Evolutionary conservation across 495 filamentous ascomycete genomes (phyloP).

Genomic region (Penicillium canariense): DNA sequence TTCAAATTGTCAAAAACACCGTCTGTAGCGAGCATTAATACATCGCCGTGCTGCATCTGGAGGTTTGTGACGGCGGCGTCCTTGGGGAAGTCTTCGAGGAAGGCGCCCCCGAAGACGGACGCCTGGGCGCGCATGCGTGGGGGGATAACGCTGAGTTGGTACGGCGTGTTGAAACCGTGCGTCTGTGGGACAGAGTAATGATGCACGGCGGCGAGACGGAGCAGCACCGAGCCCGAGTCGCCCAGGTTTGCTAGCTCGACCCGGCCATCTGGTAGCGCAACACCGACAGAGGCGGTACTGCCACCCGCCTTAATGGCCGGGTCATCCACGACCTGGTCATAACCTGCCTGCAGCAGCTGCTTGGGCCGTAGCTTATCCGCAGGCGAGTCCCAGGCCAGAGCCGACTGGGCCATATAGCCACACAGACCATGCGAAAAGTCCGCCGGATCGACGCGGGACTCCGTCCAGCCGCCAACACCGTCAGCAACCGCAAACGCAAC

Average conservation of each 20-base stretch:
- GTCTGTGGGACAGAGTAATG: constrained; percentile 82
- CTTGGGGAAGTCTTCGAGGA: constrained; percentile 73
- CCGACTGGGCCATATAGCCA: constrained; percentile 78
- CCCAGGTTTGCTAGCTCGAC: constrained; percentile 93
- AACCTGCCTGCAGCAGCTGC: constrained; percentile 76
- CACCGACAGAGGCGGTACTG: constrained; percentile 82
- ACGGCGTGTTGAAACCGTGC: constrained; percentile 96
- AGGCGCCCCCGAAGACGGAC: constrained; percentile 75
- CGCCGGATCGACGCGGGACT: constrained; percentile 86
- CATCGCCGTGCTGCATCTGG: constrained; percentile 80
- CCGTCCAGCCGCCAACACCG: constrained; percentile 92
- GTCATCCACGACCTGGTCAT: constrained; percentile 75
- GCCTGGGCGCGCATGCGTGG: constrained; percentile 71
- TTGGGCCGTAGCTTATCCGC: constrained; percentile 57
- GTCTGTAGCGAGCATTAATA: constrained; percentile 87
- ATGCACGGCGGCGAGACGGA: constrained; percentile 80
- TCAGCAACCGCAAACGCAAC: constrained; percentile 85
- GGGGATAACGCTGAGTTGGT: constrained; percentile 87
- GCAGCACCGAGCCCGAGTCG: constrained; percentile 90
- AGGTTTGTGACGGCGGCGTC: constrained; percentile 80
- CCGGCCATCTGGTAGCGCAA: constrained; percentile 64
- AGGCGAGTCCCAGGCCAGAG: constrained; percentile 47
- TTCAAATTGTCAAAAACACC: constrained; percentile 98
- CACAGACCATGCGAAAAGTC: constrained; percentile 96
- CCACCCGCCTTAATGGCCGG: constrained; percentile 73